Evolutionary conservation across 805 yeast genomes (phyloP), one percentile per base, ranked within the genome.

Genomic region (Kodamaea hsintzibuensis): DNA sequence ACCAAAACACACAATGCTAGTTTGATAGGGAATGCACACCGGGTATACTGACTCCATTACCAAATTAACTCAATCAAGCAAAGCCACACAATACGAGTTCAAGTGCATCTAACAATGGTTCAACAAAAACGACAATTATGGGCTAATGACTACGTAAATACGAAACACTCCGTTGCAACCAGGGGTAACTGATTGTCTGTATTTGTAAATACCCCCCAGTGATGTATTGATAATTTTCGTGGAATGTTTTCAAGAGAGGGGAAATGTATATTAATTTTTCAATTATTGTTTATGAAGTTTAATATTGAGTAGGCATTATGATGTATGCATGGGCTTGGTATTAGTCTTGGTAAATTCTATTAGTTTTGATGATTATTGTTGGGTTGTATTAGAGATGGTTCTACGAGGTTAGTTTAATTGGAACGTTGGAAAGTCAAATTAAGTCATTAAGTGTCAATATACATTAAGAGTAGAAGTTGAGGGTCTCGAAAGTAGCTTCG

Each of bases 221-320:
- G 35, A 12, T 30, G 13, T n/a, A 16, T 17, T 40, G 44, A 9
- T 12, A 17, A 17, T 7, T 40, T n/a, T 40, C 17, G 42, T 10
- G 42, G 42, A 39, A 39, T 40, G 44, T 40, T 14, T 30, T 30
- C 35, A 12, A 30, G 35, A 9, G 44, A 14, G 42, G 42, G 44
- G 42, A 7, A 17, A n/a, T 19, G n/a, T 22, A 16, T 14, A 7
- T 17, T 17, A 17, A n/a, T 38, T 14, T 38, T 38, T 38, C 18
- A 19, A 17, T 19, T 13, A 43, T 19, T 27, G 22, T 43, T 43
- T 3, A 5, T 4, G 25, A 18, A 19, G 49, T 30, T 45, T 40
- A 18, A 22, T 10, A 8, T 14, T 56, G 55, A 17, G 42, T 54
- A n/a, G n/a, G n/a, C 50, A 50, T 56, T 33, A 54, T 49, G 37